Base-by-base conservation (phyloP, 192 early-diverging fungal species). In the Phlyctochytrium bullatum region DNA sequence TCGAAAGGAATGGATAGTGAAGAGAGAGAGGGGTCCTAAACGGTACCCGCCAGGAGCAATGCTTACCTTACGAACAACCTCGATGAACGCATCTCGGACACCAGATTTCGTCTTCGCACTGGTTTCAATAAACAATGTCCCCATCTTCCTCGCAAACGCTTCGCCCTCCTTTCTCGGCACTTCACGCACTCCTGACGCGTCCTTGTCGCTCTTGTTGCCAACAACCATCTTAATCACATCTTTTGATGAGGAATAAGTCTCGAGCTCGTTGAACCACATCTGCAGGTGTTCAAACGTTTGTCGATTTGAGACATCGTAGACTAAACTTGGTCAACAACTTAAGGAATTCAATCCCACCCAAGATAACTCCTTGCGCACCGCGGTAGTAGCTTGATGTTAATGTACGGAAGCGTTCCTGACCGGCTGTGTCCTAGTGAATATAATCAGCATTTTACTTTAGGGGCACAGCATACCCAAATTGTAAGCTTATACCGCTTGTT, bases 121-220 rank as follows among this genome's bases (percentile, higher is more conserved):
- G 53, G 93, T 92, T 76, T 99, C 97, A 35, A 96, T 86, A 78
- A 98, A 99, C 73, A 99, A 78, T 4, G 94, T 93, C 54, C 94
- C 91, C 76, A 93, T 85, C 65, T 88, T 87, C 57, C 85, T 81
- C 28, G 97, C 97, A 73, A 92, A 94, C n/a, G 88, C 92, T 40
- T 88, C 89, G 25, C 95, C 97, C 68, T 99, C 97, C 66, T 90
- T 88, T 63, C 88, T 73, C 29, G 88, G 76, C 59, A 99, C 96
- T 59, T 88, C 88, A 36, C 92, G 74, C 62, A 79, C 83, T 2
- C 75, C 66, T 0, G 67, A 57, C 1, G 64, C 66, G 80, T 92
- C 94, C 84, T 93, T 95, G 81, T 99, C 97, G 51, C 92, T 88
- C 74, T 99, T 99, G 78, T 99, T 99, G 58, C 96, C 97, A 23